Conservation (phyloP, 1,284 basidiomycete genomes). For the Amylostereum areolatum region DNA sequence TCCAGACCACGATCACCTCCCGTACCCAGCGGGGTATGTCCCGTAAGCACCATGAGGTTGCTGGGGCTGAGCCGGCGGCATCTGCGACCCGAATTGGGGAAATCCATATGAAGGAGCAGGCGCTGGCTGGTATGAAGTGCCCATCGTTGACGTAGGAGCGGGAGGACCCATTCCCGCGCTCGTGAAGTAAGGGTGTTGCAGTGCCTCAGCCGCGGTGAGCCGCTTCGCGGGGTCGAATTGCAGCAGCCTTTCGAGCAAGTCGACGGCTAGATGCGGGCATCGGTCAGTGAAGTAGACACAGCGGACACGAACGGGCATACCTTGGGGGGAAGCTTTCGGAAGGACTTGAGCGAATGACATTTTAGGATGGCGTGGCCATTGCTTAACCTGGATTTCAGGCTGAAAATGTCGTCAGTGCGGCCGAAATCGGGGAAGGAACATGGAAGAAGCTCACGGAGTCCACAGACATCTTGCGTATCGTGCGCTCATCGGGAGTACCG, state of each 20-base stretch:
- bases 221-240: conserved; percentile 96
- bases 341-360: conserved; percentile 87
- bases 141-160: conserved; percentile 12
- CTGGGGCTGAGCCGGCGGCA: too few species aligned
- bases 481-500: conserved; percentile 90
- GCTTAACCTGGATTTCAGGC: conserved; percentile 89
- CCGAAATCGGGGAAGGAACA: neutral
- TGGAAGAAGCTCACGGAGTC: conserved; percentile 71
- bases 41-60: too few species aligned
- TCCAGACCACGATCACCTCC: too few species aligned
- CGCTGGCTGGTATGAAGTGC: conserved; percentile 33
- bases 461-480: conserved; percentile 83
- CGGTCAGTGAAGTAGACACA: conserved; percentile 4
- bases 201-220: conserved; percentile 87
- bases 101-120: conserved; percentile 34
- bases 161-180: conserved; percentile 31
- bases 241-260: conserved; percentile 91
- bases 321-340: conserved; percentile 88
- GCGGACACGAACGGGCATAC: conserved; percentile 32
- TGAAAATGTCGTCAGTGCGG: conserved; percentile 25
- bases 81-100: conserved; percentile 18
- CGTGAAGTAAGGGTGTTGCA: conserved; percentile 92
- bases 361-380: conserved; percentile 88
- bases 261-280: conserved; percentile 57
- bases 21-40: too few species aligned